A percentile compares a stretch with the other conserved stretches of the same genome.
These are phyloP conservation scores for Canna indica DNA, from an alignment of 176 grass and related monocot species.

Conservation along the genomic window DNA sequence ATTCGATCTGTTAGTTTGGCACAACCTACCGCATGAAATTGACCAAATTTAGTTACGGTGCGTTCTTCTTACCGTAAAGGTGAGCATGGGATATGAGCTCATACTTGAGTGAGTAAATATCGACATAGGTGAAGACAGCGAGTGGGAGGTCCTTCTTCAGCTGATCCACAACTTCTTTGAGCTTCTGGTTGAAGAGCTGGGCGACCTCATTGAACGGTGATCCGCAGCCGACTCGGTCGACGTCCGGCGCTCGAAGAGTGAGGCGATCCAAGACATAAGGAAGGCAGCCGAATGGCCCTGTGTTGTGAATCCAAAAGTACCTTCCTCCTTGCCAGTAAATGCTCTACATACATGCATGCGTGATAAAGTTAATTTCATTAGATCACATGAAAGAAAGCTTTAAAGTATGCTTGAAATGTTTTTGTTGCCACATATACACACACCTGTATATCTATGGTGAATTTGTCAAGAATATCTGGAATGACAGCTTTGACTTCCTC, in stretches of 20 bases:
- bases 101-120: conserved; percentile 68
- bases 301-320: conserved; percentile 96
- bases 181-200: conserved; percentile 53
- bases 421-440: too few relatives aligned
- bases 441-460: conserved; percentile 51
- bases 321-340: conserved; percentile 42
- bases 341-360: too few relatives aligned
- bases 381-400: too few relatives aligned
- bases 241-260: conserved; percentile 11
- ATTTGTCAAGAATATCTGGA: conserved; percentile 67
- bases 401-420: too few relatives aligned
- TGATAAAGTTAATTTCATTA: too few relatives aligned
- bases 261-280: conserved; percentile 53
- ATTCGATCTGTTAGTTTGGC: too few relatives aligned
- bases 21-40: too few relatives aligned
- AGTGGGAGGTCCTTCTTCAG: conserved; percentile 44
- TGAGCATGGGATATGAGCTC: conserved; percentile 48
- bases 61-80: conserved; percentile 59
- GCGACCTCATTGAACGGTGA: conserved; percentile 58
- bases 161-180: conserved; percentile 42
- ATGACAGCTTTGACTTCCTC: conserved; percentile 47
- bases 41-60: too few relatives aligned
- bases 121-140: conserved; percentile 58
- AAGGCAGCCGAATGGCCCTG: conserved; percentile 90
- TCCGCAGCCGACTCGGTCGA: conserved; percentile 46